A percentile compares a stretch with the other conserved stretches of the same genome.
Conservation (phyloP, 106 monocot species). For the Vanilla planifolia region DNA sequence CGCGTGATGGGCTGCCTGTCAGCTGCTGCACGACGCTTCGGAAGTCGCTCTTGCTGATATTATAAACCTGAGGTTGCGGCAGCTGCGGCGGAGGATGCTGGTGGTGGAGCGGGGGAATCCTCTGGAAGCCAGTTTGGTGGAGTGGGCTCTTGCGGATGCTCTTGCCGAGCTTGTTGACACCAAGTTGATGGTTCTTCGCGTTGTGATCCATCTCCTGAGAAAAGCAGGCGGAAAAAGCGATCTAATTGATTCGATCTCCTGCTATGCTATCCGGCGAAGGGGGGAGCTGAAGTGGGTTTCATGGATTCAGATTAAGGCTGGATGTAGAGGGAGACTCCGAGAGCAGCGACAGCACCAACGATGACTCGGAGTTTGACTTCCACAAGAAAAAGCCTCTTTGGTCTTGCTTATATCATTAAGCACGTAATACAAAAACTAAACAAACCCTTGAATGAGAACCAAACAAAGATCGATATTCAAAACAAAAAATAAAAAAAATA, state of each 20-base stretch:
- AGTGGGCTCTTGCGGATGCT: constrained; percentile 34
- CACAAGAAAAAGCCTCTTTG: too few relatives aligned
- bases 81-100: background rate
- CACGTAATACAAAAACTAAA: too few relatives aligned
- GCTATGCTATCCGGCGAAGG: background rate
- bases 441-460: too few relatives aligned
- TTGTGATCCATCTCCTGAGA: constrained; percentile 11
- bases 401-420: too few relatives aligned
- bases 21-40: constrained; percentile 66
- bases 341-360: too few relatives aligned
- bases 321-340: too few relatives aligned
- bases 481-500: too few relatives aligned
- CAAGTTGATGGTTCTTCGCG: constrained; percentile 18
- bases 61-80: constrained; percentile 58
- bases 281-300: too few relatives aligned
- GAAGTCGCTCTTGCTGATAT: constrained; percentile 63
- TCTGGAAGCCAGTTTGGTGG: constrained; percentile 11
- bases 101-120: background rate
- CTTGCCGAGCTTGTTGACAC: constrained; percentile 35
- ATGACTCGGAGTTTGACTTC: too few relatives aligned
- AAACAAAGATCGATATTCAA: too few relatives aligned
- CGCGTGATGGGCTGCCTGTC: constrained; percentile 59
- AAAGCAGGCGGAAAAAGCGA: background rate
- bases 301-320: too few relatives aligned
- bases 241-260: background rate